Evolutionary conservation across 164 flowering plant genomes (phyloP), one percentile per base, ranked within the genome.

Genomic region (Piper betle): DNA sequence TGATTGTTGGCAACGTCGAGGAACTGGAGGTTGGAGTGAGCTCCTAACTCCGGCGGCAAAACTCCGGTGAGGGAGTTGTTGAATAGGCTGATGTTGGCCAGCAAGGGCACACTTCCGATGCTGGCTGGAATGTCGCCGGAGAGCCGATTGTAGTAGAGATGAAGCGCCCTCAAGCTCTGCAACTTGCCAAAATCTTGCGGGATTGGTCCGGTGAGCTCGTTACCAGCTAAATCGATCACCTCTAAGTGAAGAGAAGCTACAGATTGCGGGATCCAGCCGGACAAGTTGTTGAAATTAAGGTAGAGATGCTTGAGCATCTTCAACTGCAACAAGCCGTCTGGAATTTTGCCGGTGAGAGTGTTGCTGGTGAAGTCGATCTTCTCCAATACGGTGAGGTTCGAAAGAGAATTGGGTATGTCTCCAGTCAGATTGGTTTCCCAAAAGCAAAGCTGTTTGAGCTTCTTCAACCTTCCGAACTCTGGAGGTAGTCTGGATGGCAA

Each of bases 61-160:
- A 52, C 61, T n/a, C 92, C 88, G 18, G 55, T 74, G 57, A 86
- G 63, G 10, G 52, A 68, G 66, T 86, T 86, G 57, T 4, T 68
- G 40, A 74, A 83, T n/a, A 83, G 62, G 10, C 66, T 64, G n/a
- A 83, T 43, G 25, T 40, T 12, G 8, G 1, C 39, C 63, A 86
- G 72, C 0, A 53, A 10, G 3, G 80, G 80, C 41, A 83, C 37
- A 38, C n/a, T 62, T 37, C 74, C 84, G 38, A 86, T 68, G 42
- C 78, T 63, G 6, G 18, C 39, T 0, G 88, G 92, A n/a, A 89
- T 74, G 54, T 59, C 73, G 0, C 98, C 96, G 0, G 87, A 74
- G 40, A 91, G 72, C 8, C 50, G 53, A 39, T 91, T 91, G 0
- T 62, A 8, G n/a, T 38, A 72, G 8, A 91, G 73, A 56, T 72